These are phyloP conservation scores for Escovopsis sp. DNA, from an alignment of 2,329 filamentous ascomycete genomes.

Conservation along the genomic window DNA sequence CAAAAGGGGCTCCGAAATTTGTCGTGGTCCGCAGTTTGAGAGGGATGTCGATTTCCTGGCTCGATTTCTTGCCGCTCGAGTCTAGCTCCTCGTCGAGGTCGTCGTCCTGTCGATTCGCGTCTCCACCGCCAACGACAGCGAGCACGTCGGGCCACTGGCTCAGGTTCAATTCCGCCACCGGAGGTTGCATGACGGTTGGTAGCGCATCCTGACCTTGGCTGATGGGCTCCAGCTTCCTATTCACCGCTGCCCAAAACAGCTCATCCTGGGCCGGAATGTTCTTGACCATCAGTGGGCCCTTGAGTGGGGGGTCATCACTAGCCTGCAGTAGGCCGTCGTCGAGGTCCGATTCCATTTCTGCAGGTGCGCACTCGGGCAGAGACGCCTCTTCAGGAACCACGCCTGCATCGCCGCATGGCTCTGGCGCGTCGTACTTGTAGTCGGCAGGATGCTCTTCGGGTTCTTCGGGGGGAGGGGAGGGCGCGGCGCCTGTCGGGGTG, in stretches of 20 bases:
- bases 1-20: conserved; percentile 35
- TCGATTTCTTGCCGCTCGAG: conserved; percentile 9
- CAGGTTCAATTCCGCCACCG: conserved; percentile 16
- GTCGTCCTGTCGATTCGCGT: conserved; percentile 9
- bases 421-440: background rate
- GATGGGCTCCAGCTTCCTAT: conserved; percentile 37
- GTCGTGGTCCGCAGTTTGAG: conserved; percentile 29
- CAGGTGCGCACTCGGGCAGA: no score
- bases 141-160: conserved; percentile 5
- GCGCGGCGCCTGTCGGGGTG: conserved; percentile 14
- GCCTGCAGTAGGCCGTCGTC: conserved; percentile 22
- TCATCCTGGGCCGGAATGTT: conserved; percentile 43
- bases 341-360: conserved; percentile 4
- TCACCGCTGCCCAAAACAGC: conserved; percentile 34
- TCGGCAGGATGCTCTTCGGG: background rate
- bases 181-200: conserved; percentile 25
- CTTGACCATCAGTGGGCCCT: conserved; percentile 37
- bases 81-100: conserved; percentile 10
- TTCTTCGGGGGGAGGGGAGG: conserved; percentile 1
- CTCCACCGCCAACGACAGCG: conserved; percentile 7
- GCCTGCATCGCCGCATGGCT: background rate
- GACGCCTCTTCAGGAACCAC: background rate
- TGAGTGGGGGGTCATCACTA: conserved; percentile 30
- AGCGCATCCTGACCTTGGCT: conserved; percentile 31
- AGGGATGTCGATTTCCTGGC: conserved; percentile 26